Percentiles rank a stretch among this genome's conserved stretches.
Conservation (phyloP, 495 filamentous ascomycete species). For the Xylaria castorea region DNA sequence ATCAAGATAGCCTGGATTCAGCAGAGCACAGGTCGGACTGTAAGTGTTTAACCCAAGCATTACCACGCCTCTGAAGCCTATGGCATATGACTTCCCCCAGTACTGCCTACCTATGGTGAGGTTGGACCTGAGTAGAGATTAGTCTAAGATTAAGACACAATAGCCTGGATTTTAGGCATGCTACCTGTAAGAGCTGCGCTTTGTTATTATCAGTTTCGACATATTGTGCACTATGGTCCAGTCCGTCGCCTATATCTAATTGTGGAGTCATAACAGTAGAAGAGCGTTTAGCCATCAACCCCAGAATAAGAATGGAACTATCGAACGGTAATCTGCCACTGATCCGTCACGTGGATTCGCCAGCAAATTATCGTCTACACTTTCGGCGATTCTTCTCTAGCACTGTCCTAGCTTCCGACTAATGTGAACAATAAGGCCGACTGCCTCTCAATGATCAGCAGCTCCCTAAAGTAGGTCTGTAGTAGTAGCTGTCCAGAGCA, state of each 20-base stretch:
- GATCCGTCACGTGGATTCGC: conserved; percentile 11
- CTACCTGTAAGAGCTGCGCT: not conserved
- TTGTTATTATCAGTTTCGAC: not conserved
- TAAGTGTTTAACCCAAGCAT: not conserved
- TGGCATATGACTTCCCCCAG: not conserved
- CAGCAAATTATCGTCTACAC: not conserved
- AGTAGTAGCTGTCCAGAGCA: conserved; percentile 13
- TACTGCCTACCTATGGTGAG: not conserved
- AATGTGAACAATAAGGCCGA: conserved; percentile 8
- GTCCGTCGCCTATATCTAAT: not conserved
- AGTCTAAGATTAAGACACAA: not conserved
- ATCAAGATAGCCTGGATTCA: not conserved
- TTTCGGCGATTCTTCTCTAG: conserved; percentile 13
- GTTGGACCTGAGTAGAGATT: not conserved
- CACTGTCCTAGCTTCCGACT: not conserved
- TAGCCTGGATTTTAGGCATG: not conserved
- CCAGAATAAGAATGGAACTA: not conserved
- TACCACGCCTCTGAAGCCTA: not conserved
- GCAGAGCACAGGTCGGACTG: not conserved
- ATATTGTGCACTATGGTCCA: not conserved
- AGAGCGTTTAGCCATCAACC: conserved; percentile 15
- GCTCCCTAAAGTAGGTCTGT: too few relatives aligned
- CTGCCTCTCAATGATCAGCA: not conserved
- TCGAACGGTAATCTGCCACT: not conserved
- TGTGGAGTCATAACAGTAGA: not conserved